Evolutionary conservation across 2,329 filamentous ascomycete genomes (phyloP).

Genomic region (Colletotrichum sp.): DNA sequence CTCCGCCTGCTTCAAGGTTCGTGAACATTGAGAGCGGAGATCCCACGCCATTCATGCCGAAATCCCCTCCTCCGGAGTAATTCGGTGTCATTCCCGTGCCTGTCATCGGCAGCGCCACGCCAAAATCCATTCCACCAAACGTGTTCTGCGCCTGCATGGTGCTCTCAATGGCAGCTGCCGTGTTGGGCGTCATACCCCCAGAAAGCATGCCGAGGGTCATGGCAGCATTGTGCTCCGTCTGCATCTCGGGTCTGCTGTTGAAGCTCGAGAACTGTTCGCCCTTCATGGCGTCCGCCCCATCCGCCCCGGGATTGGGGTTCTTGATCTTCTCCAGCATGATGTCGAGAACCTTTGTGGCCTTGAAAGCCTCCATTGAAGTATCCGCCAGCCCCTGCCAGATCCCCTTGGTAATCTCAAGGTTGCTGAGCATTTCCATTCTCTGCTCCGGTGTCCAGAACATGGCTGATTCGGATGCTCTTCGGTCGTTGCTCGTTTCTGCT

Average conservation of each 20-base stretch:
- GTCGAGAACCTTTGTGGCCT: slow-evolving; percentile 80
- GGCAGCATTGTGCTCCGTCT: slow-evolving; percentile 45
- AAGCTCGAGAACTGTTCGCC: slow-evolving; percentile 31
- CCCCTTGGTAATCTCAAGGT: slow-evolving; percentile 72
- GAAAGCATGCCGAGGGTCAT: slow-evolving; percentile 49
- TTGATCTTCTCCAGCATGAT: slow-evolving; percentile 85
- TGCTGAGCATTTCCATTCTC: slow-evolving; percentile 76
- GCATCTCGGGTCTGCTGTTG: slow-evolving; percentile 22
- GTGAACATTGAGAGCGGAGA: slow-evolving; percentile 62
- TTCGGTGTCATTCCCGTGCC: slow-evolving; percentile 39
- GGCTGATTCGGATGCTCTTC: slow-evolving; percentile 46
- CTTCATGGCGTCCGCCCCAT: not conserved
- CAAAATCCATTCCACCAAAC: slow-evolving; percentile 51
- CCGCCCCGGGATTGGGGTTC: slow-evolving; percentile 38
- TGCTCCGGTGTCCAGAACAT: slow-evolving; percentile 64
- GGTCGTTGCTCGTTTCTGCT: slow-evolving; percentile 44
- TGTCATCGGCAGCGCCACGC: slow-evolving; percentile 33
- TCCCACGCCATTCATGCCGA: slow-evolving; percentile 36
- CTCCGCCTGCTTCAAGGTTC: slow-evolving; percentile 37
- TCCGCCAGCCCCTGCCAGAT: slow-evolving; percentile 85
- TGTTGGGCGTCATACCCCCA: slow-evolving; percentile 37
- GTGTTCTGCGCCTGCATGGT: slow-evolving; percentile 43
- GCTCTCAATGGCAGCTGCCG: slow-evolving; percentile 27
- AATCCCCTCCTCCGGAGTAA: slow-evolving; percentile 34
- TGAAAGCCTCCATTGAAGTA: slow-evolving; percentile 86